phyloP scores from a whole-genome alignment of 345 rosid genomes.

The Pistacia integerrima region DNA sequence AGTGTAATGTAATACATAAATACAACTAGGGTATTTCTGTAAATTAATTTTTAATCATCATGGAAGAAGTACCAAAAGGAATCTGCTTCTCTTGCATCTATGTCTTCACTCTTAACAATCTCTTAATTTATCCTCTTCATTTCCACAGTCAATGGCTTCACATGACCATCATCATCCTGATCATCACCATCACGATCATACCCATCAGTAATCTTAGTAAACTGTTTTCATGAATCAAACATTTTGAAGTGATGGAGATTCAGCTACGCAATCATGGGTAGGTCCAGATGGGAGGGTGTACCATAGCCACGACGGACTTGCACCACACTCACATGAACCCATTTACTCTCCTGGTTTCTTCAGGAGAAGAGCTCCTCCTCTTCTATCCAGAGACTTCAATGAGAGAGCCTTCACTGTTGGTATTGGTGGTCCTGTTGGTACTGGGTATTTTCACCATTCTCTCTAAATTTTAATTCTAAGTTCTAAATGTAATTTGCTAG shows the following conservation, averaged over 20 bases:
- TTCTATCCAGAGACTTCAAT: slow-evolving; percentile 63
- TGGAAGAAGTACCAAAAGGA: too few relatives aligned
- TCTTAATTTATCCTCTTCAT: neutral
- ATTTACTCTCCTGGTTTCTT: slow-evolving; percentile 96
- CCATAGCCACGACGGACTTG: slow-evolving; percentile 97
- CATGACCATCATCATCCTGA: slow-evolving; percentile 25
- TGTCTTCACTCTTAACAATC: neutral
- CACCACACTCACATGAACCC: slow-evolving; percentile 98
- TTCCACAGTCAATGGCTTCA: slow-evolving; percentile 15
- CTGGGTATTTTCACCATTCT: slow-evolving; percentile 55
- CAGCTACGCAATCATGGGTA: slow-evolving; percentile 52
- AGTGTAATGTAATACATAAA: too few relatives aligned
- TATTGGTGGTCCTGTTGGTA: slow-evolving; percentile 97
- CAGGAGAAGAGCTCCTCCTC: slow-evolving; percentile 85
- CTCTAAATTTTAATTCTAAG: neutral
- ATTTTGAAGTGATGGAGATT: slow-evolving; percentile 15
- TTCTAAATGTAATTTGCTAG: neutral
- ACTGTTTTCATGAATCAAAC: slow-evolving; percentile 28
- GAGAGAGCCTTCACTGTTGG: slow-evolving; percentile 97
- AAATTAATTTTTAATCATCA: too few relatives aligned
- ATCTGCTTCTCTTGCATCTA: neutral
- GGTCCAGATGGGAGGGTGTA: slow-evolving; percentile 77
- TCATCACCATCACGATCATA: slow-evolving; percentile 26
- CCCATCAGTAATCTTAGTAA: slow-evolving; percentile 28
- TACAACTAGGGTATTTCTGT: neutral